These are phyloP conservation scores for Tothia fuscella DNA, from an alignment of 2,329 filamentous ascomycete genomes.

Conservation along the genomic window DNA sequence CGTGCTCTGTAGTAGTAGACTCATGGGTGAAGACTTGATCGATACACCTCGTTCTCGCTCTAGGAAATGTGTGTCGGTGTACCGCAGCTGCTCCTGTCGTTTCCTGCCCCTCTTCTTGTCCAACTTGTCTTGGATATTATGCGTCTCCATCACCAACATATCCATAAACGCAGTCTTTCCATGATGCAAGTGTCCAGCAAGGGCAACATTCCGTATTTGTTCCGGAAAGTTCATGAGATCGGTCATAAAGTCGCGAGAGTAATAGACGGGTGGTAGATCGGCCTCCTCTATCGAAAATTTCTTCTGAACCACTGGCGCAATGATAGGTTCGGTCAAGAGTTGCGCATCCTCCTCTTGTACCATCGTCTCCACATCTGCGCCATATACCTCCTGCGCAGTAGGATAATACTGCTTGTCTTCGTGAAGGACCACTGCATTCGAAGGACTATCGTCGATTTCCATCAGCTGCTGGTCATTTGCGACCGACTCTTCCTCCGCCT, in stretches of 20 bases:
- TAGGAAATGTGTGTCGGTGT: constrained; percentile 83
- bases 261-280: constrained; percentile 78
- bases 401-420: constrained; percentile 99
- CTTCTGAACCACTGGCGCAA: constrained; percentile 85
- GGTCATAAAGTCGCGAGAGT: constrained; percentile 83
- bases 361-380: constrained; percentile 83
- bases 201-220: constrained; percentile 82
- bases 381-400: constrained; percentile 93
- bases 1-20: constrained; percentile 72
- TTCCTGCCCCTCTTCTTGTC: constrained; percentile 72
- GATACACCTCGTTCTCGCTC: constrained; percentile 86
- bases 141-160: constrained; percentile 92
- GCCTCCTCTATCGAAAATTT: constrained; percentile 92
- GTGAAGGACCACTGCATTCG: constrained; percentile 93
- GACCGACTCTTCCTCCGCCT: constrained; percentile 35
- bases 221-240: constrained; percentile 94
- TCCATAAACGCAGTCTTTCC: constrained; percentile 98
- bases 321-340: constrained; percentile 80
- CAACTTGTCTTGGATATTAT: constrained; percentile 68
- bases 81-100: constrained; percentile 80
- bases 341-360: constrained; percentile 97
- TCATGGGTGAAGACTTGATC: constrained; percentile 91
- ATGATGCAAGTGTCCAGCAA: constrained; percentile 89
- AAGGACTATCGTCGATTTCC: constrained; percentile 82
- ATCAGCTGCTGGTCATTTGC: constrained; percentile 71